Conservation (phyloP, 805 yeast genomes). For the Metschnikowia reukaufii region DNA sequence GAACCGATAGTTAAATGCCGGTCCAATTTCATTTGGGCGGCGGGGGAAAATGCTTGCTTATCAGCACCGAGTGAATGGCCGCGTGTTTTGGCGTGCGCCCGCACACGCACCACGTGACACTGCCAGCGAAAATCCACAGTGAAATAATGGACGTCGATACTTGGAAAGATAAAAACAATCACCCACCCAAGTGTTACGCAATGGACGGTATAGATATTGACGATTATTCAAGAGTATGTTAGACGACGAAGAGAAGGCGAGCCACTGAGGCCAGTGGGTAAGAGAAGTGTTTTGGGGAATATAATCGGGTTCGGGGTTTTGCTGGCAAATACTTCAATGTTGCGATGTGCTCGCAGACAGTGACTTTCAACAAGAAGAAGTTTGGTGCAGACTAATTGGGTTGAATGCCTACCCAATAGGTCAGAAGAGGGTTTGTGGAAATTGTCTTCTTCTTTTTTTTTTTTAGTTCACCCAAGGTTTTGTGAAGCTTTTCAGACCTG, state of each 20-base stretch:
- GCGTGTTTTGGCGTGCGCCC: background rate
- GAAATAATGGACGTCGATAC: slow-evolving; percentile 7
- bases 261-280: slow-evolving; percentile 1
- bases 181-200: slow-evolving; percentile 2
- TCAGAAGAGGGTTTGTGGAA: background rate
- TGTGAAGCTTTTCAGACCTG: background rate
- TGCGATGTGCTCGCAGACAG: slow-evolving; percentile 4
- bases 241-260: slow-evolving; percentile 8
- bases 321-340: background rate
- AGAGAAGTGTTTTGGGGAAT: background rate
- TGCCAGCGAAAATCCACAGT: slow-evolving; percentile 4
- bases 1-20: no score
- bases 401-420: background rate
- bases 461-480: background rate
- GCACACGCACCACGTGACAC: slow-evolving; percentile 10
- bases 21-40: no score
- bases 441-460: background rate
- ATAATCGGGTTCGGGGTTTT: background rate
- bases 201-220: slow-evolving; percentile 68
- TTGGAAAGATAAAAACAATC: background rate
- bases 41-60: no score
- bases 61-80: background rate
- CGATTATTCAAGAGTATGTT: slow-evolving; percentile 59
- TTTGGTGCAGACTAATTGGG: background rate
- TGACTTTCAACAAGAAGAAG: background rate